Percentiles rank a stretch among this genome's conserved stretches.
phyloP scores from a whole-genome alignment of 176 grass and related monocot genomes.

The Juncus inflexus region DNA sequence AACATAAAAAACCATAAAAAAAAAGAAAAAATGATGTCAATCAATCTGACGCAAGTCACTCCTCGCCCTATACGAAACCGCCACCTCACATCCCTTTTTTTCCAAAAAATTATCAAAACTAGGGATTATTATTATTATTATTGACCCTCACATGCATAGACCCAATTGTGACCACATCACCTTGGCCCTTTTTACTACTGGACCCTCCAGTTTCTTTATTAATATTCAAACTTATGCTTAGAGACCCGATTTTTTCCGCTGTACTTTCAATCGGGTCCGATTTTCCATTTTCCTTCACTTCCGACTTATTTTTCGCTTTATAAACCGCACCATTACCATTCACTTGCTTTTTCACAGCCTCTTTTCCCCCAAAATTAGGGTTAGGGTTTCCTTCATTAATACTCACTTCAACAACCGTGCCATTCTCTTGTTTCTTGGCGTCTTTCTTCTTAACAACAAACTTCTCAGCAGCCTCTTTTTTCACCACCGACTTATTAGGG shows the following conservation, averaged over 20 bases:
- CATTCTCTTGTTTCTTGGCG: constrained; percentile 3
- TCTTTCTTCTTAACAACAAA: background rate
- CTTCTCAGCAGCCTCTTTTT: background rate
- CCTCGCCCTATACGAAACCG: background rate
- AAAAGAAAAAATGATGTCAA: constrained; percentile 23
- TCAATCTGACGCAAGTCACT: constrained; percentile 19
- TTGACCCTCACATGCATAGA: constrained; percentile 59
- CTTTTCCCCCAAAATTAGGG: background rate
- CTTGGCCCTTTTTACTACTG: constrained; percentile 4
- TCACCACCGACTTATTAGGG: no score
- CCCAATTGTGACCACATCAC: constrained; percentile 57
- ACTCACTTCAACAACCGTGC: constrained; percentile 6
- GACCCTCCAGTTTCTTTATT: constrained; percentile 21
- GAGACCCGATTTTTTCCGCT: constrained; percentile 30
- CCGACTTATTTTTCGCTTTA: constrained; percentile 3
- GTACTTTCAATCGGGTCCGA: constrained; percentile 16
- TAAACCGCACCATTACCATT: constrained; percentile 1
- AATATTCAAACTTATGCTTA: constrained; percentile 33
- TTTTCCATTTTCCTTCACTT: constrained; percentile 17
- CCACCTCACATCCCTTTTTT: constrained; percentile 16
- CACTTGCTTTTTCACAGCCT: constrained; percentile 1
- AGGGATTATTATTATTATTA: constrained; percentile 23
- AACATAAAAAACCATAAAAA: constrained; percentile 10
- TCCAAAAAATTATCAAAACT: background rate
- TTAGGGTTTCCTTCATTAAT: constrained; percentile 2